Conservation (phyloP, 768 basidiomycete species). For the Lentinula edodes region DNA sequence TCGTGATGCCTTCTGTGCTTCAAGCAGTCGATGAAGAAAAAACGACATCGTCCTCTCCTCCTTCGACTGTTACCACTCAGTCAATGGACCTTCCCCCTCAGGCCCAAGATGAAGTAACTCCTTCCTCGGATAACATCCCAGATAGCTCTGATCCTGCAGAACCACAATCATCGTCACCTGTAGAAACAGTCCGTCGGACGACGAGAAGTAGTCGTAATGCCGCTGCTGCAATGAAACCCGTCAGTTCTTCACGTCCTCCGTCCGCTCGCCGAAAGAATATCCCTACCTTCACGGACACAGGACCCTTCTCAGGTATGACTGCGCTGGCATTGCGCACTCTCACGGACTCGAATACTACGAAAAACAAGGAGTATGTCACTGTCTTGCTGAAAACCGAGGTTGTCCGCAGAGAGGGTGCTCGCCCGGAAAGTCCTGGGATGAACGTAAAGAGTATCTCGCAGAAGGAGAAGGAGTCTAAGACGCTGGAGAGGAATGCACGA, state of each 20-base stretch:
- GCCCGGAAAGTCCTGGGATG: conserved; percentile 77
- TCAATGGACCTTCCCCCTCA: not conserved
- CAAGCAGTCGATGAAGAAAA: not conserved
- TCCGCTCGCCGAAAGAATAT: not conserved
- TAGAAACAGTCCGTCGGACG: conserved; percentile 4
- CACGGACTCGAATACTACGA: conserved; percentile 65
- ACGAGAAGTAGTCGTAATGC: not conserved
- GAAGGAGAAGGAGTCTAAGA: conserved; percentile 61
- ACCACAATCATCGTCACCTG: not conserved
- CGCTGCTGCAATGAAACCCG: not conserved
- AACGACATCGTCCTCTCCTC: not conserved
- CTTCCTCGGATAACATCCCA: not conserved
- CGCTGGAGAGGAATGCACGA: conserved; percentile 46
- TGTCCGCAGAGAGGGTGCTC: conserved; percentile 57
- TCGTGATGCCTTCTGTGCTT: not conserved
- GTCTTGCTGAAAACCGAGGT: conserved; percentile 65
- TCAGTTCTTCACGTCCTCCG: not conserved
- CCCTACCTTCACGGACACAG: conserved; percentile 22
- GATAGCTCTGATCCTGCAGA: not conserved
- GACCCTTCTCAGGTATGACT: conserved; percentile 60
- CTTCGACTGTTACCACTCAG: not conserved
- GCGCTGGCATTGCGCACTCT: conserved; percentile 63
- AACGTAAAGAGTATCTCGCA: conserved; percentile 66
- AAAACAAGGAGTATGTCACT: conserved; percentile 62
- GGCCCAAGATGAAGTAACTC: not conserved